Base-by-base conservation (phyloP, 176 grass and related monocot species). In the Paspalum vaginatum region DNA sequence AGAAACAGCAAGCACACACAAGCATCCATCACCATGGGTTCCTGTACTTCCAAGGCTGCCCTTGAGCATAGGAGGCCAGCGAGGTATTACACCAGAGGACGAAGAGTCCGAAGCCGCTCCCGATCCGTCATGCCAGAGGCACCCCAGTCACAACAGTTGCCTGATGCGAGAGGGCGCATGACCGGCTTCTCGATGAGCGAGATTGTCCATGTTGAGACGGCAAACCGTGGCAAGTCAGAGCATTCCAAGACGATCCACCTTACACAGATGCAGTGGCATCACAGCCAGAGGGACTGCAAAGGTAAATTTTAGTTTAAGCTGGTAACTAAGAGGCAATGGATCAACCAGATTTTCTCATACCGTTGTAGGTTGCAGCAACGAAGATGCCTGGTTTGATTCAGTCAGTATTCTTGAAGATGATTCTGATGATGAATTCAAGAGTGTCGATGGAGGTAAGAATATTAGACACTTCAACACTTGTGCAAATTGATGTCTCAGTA, bases 311-410 rank as follows among this genome's bases (percentile, higher is more conserved):
- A 66, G n/a, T 77, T 72, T 22, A 40, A 58, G 49, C 18, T 80
- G 68, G 39, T 48, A 53, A 7, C 22, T 64, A 57, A 68, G 17
- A 65, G 39, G 49, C 76, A 65, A 49, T 18, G 48, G 14, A 57
- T 81, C 47, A 51, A 81, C 55, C 17, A 59, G 21, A 66, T 48
- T 48, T 66, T 45, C 49, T 74, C 68, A 26, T 80, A 52, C 70
- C 21, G 60, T 41, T 80, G 79, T 77, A 94, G 91, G 91, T 39
- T 83, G 90, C 58, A 93, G 92, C 69, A 94, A 93, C 40, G 92
- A 99, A 84, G 96, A 99, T 59, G 86, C 90, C 77, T 99, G 96
- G 96, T 99, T 99, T 63, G 96, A 99, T 61, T 99, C 92, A 1
- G 88, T 86, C 55, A 95, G 90, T 61, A 88, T 99, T 75, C 86